These are phyloP conservation scores for Grammothele lineata DNA, from an alignment of 768 basidiomycete species.

Conservation along the genomic window DNA sequence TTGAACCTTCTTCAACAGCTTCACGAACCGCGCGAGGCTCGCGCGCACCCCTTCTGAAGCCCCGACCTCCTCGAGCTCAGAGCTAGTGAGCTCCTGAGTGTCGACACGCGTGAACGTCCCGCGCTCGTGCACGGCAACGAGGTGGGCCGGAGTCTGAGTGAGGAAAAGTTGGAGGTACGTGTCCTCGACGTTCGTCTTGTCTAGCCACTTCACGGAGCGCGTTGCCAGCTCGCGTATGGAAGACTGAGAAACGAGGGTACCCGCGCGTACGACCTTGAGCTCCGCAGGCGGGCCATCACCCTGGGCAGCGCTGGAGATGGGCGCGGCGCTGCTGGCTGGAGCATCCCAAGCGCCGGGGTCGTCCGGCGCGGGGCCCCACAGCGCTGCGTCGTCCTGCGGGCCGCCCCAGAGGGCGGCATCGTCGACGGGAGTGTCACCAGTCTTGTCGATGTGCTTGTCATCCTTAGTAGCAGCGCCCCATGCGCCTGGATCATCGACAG, in stretches of 20 bases:
- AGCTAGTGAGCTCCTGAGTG: conserved; percentile 34
- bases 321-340: background rate
- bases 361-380: background rate
- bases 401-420: too few species aligned
- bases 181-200: conserved; percentile 46
- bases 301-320: too few species aligned
- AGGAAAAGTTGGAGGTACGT: conserved; percentile 64
- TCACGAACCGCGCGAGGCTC: conserved; percentile 22
- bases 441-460: too few species aligned
- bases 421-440: too few species aligned
- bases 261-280: conserved; percentile 24
- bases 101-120: conserved; percentile 50
- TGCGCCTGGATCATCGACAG: too few species aligned
- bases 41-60: conserved; percentile 24
- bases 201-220: conserved; percentile 14
- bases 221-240: conserved; percentile 28
- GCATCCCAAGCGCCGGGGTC: conserved; percentile 1
- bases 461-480: too few species aligned
- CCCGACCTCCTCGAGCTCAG: conserved; percentile 19
- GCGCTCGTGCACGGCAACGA: conserved; percentile 51
- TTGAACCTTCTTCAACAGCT: conserved; percentile 35
- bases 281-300: background rate
- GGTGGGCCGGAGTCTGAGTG: conserved; percentile 60
- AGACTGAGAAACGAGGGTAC: conserved; percentile 31
- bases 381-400: background rate